Percentiles rank a stretch among this genome's conserved stretches.
Evolutionary conservation across 805 yeast species (phyloP).

Genomic region (Hanseniaspora guilliermondii): DNA sequence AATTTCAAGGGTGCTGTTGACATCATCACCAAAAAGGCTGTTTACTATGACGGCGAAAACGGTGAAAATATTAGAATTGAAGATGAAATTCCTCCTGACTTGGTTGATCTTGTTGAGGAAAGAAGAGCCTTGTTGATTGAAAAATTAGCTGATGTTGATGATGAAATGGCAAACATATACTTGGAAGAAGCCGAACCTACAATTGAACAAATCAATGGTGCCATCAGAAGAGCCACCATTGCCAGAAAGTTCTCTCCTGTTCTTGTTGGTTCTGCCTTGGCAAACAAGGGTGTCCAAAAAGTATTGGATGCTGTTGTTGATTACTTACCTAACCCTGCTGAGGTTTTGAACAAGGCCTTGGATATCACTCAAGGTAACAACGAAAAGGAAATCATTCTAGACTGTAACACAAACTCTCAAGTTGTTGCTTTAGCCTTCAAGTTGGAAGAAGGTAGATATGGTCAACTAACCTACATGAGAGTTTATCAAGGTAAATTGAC

Average conservation of each 20-base stretch:
- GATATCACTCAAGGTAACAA: slow-evolving; percentile 48
- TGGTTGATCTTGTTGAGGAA: slow-evolving; percentile 75
- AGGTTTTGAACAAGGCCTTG: slow-evolving; percentile 79
- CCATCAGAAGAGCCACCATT: slow-evolving; percentile 90
- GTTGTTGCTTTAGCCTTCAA: slow-evolving; percentile 97
- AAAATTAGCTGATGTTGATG: slow-evolving; percentile 95
- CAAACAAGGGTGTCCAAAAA: slow-evolving; percentile 90
- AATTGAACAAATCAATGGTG: slow-evolving; percentile 67
- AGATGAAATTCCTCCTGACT: slow-evolving; percentile 59
- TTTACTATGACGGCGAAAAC: slow-evolving; percentile 79
- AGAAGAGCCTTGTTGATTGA: slow-evolving; percentile 78
- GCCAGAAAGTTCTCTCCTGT: slow-evolving; percentile 97
- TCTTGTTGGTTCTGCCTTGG: slow-evolving; percentile 97
- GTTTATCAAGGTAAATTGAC: slow-evolving; percentile 91
- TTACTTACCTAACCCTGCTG: slow-evolving; percentile 90
- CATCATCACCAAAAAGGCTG: slow-evolving; percentile 72
- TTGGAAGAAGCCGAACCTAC: slow-evolving; percentile 85
- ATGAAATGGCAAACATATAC: slow-evolving; percentile 86
- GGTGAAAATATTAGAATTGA: slow-evolving; percentile 67
- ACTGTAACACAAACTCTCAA: slow-evolving; percentile 63
- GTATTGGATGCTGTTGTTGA: slow-evolving; percentile 93
- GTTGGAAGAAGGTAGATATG: slow-evolving; percentile 95
- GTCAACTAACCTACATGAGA: slow-evolving; percentile 92
- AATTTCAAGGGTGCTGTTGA: slow-evolving; percentile 81
- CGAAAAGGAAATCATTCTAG: slow-evolving; percentile 58